Percentiles rank a stretch among this genome's conserved stretches.
Evolutionary conservation across 140 eudicot genomes (phyloP).

Genomic region (Erigeron philadelphicus): DNA sequence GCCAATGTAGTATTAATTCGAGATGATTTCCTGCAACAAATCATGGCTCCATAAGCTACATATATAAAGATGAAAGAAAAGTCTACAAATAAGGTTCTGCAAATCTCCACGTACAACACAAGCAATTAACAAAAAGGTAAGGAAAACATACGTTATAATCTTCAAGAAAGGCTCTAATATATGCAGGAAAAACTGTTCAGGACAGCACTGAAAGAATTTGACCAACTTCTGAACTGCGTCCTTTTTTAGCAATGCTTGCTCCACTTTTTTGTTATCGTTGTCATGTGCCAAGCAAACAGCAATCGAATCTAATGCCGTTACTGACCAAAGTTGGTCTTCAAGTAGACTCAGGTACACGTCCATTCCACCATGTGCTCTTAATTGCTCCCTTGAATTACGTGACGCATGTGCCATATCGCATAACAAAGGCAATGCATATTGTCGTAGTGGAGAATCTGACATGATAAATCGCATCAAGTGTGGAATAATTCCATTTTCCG

Average conservation of each 20-base stretch:
- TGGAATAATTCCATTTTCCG: conserved; percentile 92
- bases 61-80: not conserved
- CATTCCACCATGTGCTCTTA: conserved; percentile 91
- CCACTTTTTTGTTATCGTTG: conserved; percentile 83
- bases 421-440: conserved; percentile 77
- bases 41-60: not conserved
- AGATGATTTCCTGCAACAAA: conserved; percentile 73
- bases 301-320: conserved; percentile 82
- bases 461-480: conserved; percentile 84
- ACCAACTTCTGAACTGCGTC: conserved; percentile 85
- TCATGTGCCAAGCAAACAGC: conserved; percentile 96
- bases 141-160: conserved; percentile 70
- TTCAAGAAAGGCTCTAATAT: conserved; percentile 91
- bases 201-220: conserved; percentile 78
- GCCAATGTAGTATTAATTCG: conserved; percentile 88
- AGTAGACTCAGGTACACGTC: conserved; percentile 88
- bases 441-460: conserved; percentile 80
- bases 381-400: conserved; percentile 82
- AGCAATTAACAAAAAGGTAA: not conserved
- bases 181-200: conserved; percentile 80
- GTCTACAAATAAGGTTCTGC: not conserved
- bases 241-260: conserved; percentile 82
- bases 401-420: conserved; percentile 98
- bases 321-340: conserved; percentile 94
- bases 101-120: not conserved